Evolutionary conservation across 73 alveolate genomes (phyloP), one percentile per base, ranked within the genome.

Genomic region (Paramecium octaurelia): DNA sequence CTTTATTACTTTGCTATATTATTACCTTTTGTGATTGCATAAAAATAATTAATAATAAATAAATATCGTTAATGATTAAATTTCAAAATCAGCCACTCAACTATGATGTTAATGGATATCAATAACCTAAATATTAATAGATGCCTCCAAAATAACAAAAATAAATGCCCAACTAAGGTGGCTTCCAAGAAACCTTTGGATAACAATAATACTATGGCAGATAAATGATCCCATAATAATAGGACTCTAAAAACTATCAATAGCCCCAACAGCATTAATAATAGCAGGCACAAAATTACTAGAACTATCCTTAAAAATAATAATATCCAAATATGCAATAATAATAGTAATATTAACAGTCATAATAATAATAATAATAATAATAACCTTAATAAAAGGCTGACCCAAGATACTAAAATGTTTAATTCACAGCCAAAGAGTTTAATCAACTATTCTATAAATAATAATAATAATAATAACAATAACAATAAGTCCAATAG

Each of bases 61-160:
- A 64, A 64, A 64, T 64, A 64, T 64, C 84, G 84, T 64, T 64
- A 64, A 64, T 64, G 84, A 64, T 64, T 64, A 64, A 64, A 64
- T 64, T 64, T 64, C 84, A 64, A 64, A 64, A 64, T 64, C 84
- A 64, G 50, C 69, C 69, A 54, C 6, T 54, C 69, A 18, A 54
- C 31, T 54, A 54, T 54, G 69, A 18, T 54, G 84, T 11, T 27
- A 31, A 10, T 14, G 84, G 50, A 34, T 64, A 64, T 64, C 24
- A 21, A 11, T 64, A 64, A 34, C 46, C 84, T 3, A 64, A 64
- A 34, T 64, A 64, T 64, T 24, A 27, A 34, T 34, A 64, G 27
- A 64, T 64, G 48, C 84, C 84, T 5, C 84, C 84, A 2, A 64
- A 64, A 34, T 64, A 64, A 34, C 20, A 64, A 27, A 64, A 64